These are phyloP conservation scores for Orychophragmus violaceus DNA, from an alignment of 345 rosid species.

Conservation along the genomic window DNA sequence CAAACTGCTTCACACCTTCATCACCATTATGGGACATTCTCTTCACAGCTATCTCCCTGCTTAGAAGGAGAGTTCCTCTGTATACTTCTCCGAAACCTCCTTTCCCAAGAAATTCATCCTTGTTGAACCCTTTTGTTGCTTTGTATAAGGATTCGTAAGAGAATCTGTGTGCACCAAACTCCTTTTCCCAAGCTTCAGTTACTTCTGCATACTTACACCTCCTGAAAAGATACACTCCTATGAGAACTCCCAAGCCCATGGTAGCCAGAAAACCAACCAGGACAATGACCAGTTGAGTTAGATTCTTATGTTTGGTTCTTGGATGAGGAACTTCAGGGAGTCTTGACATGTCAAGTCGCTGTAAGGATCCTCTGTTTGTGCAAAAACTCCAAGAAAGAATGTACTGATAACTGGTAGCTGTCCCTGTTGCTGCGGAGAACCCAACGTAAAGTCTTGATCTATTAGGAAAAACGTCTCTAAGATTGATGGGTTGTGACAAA, in stretches of 20 bases:
- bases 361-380: slow-evolving; percentile 32
- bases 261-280: slow-evolving; percentile 14
- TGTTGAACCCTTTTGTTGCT: slow-evolving; percentile 56
- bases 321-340: slow-evolving; percentile 49
- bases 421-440: slow-evolving; percentile 52
- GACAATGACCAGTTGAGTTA: slow-evolving; percentile 1
- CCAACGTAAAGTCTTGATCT: slow-evolving; percentile 38
- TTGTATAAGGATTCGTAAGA: slow-evolving; percentile 42
- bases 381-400: slow-evolving; percentile 59
- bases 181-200: slow-evolving; percentile 55
- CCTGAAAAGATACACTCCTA: slow-evolving; percentile 9
- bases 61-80: slow-evolving; percentile 36
- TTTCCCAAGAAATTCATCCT: slow-evolving; percentile 37
- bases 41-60: slow-evolving; percentile 47
- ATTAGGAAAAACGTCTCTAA: slow-evolving; percentile 33
- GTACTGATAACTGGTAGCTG: slow-evolving; percentile 34
- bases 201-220: slow-evolving; percentile 44
- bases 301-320: background rate
- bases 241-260: background rate
- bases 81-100: slow-evolving; percentile 67
- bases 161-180: slow-evolving; percentile 46
- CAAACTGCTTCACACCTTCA: slow-evolving; percentile 46
- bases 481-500: slow-evolving; percentile 37
- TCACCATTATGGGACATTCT: slow-evolving; percentile 40
- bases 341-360: slow-evolving; percentile 33